phyloP scores from a whole-genome alignment of 2,329 filamentous ascomycete genomes.

The Hymenoscyphus scutula region DNA sequence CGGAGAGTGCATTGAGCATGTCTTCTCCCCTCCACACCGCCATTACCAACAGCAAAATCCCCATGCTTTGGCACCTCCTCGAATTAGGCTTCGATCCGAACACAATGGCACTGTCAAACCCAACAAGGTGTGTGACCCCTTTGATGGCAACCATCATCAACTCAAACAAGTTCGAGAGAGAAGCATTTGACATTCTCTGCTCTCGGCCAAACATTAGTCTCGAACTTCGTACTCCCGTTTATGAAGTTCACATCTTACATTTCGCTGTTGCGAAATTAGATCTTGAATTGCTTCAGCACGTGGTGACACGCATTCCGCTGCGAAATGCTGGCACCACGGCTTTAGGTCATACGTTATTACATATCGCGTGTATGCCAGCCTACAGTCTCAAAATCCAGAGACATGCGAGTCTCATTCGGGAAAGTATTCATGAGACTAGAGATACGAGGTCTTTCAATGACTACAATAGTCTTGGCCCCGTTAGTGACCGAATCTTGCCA shows the following conservation, averaged over 20 bases:
- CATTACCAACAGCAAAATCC: conserved; percentile 11
- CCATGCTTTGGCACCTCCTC: conserved; percentile 21
- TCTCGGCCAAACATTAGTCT: conserved; percentile 17
- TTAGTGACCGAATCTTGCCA: neutral
- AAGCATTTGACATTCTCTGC: conserved; percentile 19
- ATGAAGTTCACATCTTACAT: conserved; percentile 24
- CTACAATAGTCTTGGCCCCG: neutral
- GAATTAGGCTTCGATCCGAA: conserved; percentile 24
- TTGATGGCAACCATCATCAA: conserved; percentile 23
- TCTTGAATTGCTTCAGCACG: conserved; percentile 20
- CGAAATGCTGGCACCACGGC: conserved; percentile 20
- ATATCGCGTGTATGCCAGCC: conserved; percentile 25
- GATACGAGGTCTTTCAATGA: conserved; percentile 22
- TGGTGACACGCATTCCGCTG: conserved; percentile 12
- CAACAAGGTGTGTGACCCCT: conserved; percentile 23
- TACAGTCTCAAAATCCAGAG: conserved; percentile 17
- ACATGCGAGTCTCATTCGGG: conserved; percentile 15
- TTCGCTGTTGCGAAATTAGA: conserved; percentile 24
- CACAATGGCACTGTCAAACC: conserved; percentile 22
- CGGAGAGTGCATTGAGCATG: conserved; percentile 20
- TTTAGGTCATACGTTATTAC: conserved; percentile 27
- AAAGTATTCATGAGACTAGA: conserved; percentile 25
- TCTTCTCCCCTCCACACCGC: conserved; percentile 24
- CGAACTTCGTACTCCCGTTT: conserved; percentile 23
- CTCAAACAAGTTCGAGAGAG: conserved; percentile 13